Evolutionary conservation across 2,329 filamentous ascomycete genomes (phyloP).

Genomic region (Colletotrichum sp.): DNA sequence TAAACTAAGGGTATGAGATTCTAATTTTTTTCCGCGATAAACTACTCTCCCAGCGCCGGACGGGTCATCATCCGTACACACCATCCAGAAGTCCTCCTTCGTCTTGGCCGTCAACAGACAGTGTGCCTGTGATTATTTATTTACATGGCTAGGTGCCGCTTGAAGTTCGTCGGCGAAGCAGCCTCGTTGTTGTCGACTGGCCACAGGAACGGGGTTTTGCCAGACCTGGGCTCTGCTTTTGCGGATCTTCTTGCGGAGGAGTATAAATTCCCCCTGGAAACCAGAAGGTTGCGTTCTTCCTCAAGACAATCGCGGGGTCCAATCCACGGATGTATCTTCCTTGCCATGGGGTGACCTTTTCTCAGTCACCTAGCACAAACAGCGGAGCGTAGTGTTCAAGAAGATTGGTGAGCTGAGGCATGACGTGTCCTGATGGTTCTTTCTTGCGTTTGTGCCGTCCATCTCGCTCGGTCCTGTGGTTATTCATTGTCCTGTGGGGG

Average conservation of each 20-base stretch:
- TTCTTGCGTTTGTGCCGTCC: background rate
- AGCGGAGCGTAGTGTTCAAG: background rate
- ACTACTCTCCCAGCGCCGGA: background rate
- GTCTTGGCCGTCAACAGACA: background rate
- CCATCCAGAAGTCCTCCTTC: background rate
- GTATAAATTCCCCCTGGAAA: background rate
- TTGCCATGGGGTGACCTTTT: background rate
- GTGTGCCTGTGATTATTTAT: background rate
- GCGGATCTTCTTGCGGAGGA: background rate
- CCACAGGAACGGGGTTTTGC: accelerated
- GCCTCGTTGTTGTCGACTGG: accelerated
- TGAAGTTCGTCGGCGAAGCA: background rate
- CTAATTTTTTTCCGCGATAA: background rate
- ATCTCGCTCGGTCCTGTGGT: accelerated
- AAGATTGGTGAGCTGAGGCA: background rate
- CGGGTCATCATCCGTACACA: background rate
- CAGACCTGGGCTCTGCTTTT: background rate
- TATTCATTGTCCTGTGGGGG: background rate
- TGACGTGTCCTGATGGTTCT: no score
- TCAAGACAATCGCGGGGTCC: background rate
- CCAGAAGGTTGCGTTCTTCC: no score
- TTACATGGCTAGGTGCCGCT: background rate
- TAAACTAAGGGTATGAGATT: accelerated
- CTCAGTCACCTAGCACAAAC: accelerated
- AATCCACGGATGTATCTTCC: background rate